A percentile compares a stretch with the other conserved stretches of the same genome.
phyloP scores from a whole-genome alignment of 495 filamentous ascomycete species.

The Pyrenula massariospora region DNA sequence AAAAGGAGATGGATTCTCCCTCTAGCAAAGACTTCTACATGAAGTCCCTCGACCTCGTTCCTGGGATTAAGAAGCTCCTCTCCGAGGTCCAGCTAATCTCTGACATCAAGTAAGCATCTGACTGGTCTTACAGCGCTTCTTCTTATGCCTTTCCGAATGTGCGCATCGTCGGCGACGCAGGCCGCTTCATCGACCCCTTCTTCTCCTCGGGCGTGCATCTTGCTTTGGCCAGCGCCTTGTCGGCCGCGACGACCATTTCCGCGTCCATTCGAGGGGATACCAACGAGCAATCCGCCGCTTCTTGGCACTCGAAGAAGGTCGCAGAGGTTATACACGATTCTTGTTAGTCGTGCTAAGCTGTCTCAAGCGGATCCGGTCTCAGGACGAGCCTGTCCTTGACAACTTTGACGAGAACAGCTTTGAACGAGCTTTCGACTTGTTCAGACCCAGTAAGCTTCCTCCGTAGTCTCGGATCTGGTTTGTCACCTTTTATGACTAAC shows the following conservation, averaged over 20 bases:
- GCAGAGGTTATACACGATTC: slow-evolving; percentile 36
- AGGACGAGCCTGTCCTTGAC: slow-evolving; percentile 19
- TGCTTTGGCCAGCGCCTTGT: slow-evolving; percentile 29
- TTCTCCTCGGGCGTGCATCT: slow-evolving; percentile 39
- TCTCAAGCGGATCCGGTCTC: slow-evolving; percentile 27
- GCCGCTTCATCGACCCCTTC: slow-evolving; percentile 31
- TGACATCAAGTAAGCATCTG: slow-evolving; percentile 24
- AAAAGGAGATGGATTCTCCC: slow-evolving; percentile 14
- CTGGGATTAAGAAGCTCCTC: slow-evolving; percentile 16
- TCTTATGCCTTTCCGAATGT: slow-evolving; percentile 21
- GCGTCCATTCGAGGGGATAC: slow-evolving; percentile 21
- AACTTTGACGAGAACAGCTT: slow-evolving; percentile 32
- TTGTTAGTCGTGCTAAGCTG: slow-evolving; percentile 32
- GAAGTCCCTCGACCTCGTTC: slow-evolving; percentile 18
- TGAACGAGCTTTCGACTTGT: slow-evolving; percentile 30
- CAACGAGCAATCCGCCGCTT: slow-evolving; percentile 22
- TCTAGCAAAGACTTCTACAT: slow-evolving; percentile 25
- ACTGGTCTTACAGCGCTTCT: slow-evolving; percentile 32
- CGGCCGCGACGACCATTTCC: slow-evolving; percentile 29
- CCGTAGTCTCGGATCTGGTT: too few relatives aligned
- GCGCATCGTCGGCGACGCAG: slow-evolving; percentile 28
- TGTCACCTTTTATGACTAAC: too few relatives aligned
- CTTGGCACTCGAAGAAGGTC: slow-evolving; percentile 35
- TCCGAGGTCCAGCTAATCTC: slow-evolving; percentile 16
- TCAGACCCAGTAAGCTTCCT: slow-evolving; percentile 22